Base-by-base conservation (phyloP, 2,329 filamentous ascomycete genomes). In the Xylariomycetidae sp. region DNA sequence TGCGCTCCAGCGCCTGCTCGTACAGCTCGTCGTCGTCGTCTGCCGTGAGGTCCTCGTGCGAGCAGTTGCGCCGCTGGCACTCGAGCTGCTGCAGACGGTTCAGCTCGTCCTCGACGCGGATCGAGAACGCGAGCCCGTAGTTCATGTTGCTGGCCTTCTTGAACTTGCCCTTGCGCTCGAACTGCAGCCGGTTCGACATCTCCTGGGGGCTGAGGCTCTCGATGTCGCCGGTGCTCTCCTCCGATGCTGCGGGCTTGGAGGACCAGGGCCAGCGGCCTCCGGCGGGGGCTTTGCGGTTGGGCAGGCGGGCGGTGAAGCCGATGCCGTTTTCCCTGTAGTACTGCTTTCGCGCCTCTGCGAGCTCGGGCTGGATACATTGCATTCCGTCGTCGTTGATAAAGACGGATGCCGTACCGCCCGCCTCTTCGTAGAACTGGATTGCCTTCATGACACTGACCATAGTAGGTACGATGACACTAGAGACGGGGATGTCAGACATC, bases 91-190 rank as follows among this genome's bases (percentile, higher is more conserved):
- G 16, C 12, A 45, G 34, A 0, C 43, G 42, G 13, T 55, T 49
- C 16, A 78, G 49, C 25, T 67, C 66, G 16, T 70, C 66, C 46
- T 82, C 78, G 2, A 81, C 67, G 3, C 66, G 62, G 42, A 69
- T 67, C 36, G 70, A 75, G 31, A 78, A 57, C 30, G 66, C 65
- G 18, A 82, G 58, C 2, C 68, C 75, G 40, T 76, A 82, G 53
- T 82, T 82, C 79, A 82, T 82, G 61, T 82, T 82, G 17, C 73
- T 78, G 3, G 76, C 75, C 56, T 80, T 80, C 57, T 80, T 80
- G 62, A 80, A 80, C 46, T 78, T 78, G 27, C 76, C 76, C 28
- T 66, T 66, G 13, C 75, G 64, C 7, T 12, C 27, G 46, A 74
- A 79, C 13, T 61, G 64, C 26, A 65, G 55, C 6, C 17, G 15